phyloP scores from a whole-genome alignment of 257 asterid species.

The Schizonepeta tenuifolia region DNA sequence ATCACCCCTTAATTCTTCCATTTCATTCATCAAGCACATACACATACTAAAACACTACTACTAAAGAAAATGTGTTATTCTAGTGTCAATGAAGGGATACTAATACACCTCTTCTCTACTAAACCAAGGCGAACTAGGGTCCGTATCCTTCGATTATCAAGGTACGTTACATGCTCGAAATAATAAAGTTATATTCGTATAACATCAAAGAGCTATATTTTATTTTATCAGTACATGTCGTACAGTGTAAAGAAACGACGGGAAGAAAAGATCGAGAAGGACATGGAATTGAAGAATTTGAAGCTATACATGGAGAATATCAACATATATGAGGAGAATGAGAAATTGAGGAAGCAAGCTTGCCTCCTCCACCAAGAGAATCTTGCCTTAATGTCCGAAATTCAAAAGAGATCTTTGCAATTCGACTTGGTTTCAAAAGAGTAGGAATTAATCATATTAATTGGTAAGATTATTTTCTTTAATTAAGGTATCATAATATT shows the following conservation, averaged over 20 bases:
- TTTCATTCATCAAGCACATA: background rate
- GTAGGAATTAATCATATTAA: background rate
- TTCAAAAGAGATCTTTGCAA: constrained; percentile 8
- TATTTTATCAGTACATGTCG: background rate
- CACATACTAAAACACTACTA: background rate
- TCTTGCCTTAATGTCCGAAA: constrained; percentile 55
- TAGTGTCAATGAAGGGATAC: constrained; percentile 7
- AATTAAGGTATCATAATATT: background rate
- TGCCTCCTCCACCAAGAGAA: constrained; percentile 70
- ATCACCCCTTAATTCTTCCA: background rate
- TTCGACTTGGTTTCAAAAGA: background rate
- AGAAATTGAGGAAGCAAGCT: constrained; percentile 67
- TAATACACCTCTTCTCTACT: background rate
- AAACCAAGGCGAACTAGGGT: constrained; percentile 21
- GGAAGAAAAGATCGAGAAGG: constrained; percentile 40
- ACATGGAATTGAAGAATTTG: constrained; percentile 60
- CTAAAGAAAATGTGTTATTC: constrained; percentile 15
- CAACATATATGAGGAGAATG: constrained; percentile 66
- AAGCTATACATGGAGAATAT: constrained; percentile 78
- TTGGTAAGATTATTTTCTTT: background rate
- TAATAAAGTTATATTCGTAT: too few species aligned
- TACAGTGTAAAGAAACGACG: constrained; percentile 39
- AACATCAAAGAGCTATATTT: background rate
- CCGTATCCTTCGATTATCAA: constrained; percentile 10
- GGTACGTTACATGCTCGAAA: background rate